These are phyloP conservation scores for Penicillium digitatum DNA, from an alignment of 2,329 filamentous ascomycete species.

Conservation along the genomic window DNA sequence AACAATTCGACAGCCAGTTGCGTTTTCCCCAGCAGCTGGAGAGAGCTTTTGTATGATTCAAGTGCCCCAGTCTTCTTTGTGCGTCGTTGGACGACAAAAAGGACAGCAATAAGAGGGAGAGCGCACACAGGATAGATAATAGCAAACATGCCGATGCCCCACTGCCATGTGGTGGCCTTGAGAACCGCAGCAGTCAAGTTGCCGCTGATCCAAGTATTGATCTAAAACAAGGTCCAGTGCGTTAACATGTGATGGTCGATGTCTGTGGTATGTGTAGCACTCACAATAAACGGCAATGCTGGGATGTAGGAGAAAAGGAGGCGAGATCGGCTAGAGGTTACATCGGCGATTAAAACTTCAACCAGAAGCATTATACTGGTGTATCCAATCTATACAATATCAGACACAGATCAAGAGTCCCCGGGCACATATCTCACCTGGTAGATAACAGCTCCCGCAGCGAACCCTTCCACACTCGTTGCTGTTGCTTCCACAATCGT, in stretches of 20 bases:
- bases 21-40: constrained; percentile 41
- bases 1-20: constrained; percentile 48
- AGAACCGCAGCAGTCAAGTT: constrained; percentile 54
- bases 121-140: constrained; percentile 58
- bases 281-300: constrained; percentile 53
- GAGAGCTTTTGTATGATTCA: constrained; percentile 43
- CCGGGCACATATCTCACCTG: constrained; percentile 33
- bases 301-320: constrained; percentile 64
- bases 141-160: constrained; percentile 63
- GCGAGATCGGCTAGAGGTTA: constrained; percentile 60
- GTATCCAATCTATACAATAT: constrained; percentile 51
- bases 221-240: constrained; percentile 8
- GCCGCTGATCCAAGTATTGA: constrained; percentile 63
- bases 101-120: constrained; percentile 52
- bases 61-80: constrained; percentile 53
- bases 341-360: constrained; percentile 62
- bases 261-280: background rate
- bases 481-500: constrained; percentile 56
- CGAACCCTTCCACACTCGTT: constrained; percentile 50
- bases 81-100: constrained; percentile 51
- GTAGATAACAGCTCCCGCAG: constrained; percentile 58
- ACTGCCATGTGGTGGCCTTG: constrained; percentile 52
- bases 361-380: constrained; percentile 59
- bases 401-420: background rate
- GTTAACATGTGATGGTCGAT: background rate